Base-by-base conservation (phyloP, 345 rosid genomes). In the Mallotus nudiflorus region DNA sequence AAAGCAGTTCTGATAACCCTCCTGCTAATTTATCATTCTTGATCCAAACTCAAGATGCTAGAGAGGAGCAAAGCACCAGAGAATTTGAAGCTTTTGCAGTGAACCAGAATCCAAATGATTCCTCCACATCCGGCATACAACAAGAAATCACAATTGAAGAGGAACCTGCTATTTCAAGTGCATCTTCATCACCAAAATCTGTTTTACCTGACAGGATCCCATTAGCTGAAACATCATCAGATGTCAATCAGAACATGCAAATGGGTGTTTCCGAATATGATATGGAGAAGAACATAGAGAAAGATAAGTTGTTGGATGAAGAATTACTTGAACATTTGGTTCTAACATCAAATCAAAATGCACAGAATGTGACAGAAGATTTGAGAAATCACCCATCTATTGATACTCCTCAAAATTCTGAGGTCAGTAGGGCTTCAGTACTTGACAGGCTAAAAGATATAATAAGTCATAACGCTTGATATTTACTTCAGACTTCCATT, bases 161-260 rank as follows among this genome's bases (percentile, higher is more conserved):
- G 51, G n/a, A 54, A 35, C 49, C 72, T 60, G 37, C 53, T 15
- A 31, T 35, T 75, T 75, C 85, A 55, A 76, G 70, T 70, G 64
- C 85, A 66, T 66, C 61, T 40, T 58, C 85, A 31, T 85, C 85
- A 67, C 89, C 88, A 27, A 80, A 71, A 73, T 84, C 89, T 28
- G 85, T 85, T 61, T 71, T 86, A 66, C 75, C 69, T 51, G 82
- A 70, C 39, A 68, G 68, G 63, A 56, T 56, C 37, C 70, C 64
- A 55, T 19, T 27, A 53, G 68, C 69, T 57, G 75, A 73, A 48
- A 19, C 76, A 6, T 19, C 70, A 16, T 57, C 62, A 13, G 74
- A 70, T 70, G 69, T 77, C 51, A 81, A 63, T 62, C 66, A 65
- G 53, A 68, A 65, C 58, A 72, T 70, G 62, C 72, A 67, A 42